Base-by-base conservation (phyloP, 495 filamentous ascomycete species). In the Glarea lozoyensis region DNA sequence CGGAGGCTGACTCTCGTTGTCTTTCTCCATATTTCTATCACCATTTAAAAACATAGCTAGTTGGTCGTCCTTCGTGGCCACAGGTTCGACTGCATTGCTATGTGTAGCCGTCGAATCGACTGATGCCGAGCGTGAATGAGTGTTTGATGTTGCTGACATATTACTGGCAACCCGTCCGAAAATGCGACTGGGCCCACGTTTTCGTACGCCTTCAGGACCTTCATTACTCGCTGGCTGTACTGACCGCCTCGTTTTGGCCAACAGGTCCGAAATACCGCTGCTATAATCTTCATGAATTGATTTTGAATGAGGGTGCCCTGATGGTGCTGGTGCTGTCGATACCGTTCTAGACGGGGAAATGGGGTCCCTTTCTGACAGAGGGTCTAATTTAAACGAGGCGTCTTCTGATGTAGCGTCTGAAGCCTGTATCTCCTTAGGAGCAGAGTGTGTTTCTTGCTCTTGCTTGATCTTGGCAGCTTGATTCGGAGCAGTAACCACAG, bases 151-250 rank as follows among this genome's bases (percentile, higher is more conserved):
- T 10, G 63, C 59, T 1, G 70, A 75, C 0, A 64, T 61, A 46
- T 73, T 76, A 47, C 70, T 75, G 10, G 65, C 50, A 0, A 64
- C 71, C 25, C 73, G 62, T 19, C 70, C 72, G 2, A 76, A 43
- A 18, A 75, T 68, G 31, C 67, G 53, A 4, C 64, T 63, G 22
- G 64, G 62, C 5, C 67, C 58, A 1, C 62, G 55, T 11, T 45
- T 46, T 15, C 47, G 13, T n/a, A 15, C 42, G 13, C 32, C 22
- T 18, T 40, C 43, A 12, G 22, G 12, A 10, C 24, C 35, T n/a
- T 46, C 55, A 9, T 16, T 18, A 10, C 34, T 10, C 18, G 29
- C 29, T 17, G 31, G 39, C 2, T 34, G 42, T 2, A 17, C 24
- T 21, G 34, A 45, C 13, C 32, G 40, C 17, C 50, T 47, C 3